Base-by-base conservation (phyloP, 2,329 filamentous ascomycete genomes). In the Penicillium hesseltinei region DNA sequence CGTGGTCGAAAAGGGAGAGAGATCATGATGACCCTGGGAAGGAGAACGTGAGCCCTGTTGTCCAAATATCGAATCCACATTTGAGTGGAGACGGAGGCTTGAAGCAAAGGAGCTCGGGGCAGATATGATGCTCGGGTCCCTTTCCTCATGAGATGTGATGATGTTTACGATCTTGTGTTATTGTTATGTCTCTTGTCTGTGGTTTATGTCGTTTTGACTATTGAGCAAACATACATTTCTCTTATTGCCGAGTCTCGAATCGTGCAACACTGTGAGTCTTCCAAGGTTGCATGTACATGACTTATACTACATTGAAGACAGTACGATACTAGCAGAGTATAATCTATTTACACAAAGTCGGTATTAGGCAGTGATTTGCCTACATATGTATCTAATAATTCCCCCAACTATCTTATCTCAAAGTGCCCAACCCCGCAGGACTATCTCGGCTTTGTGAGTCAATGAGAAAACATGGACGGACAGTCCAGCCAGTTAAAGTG, bases 31-130 rank as follows among this genome's bases (percentile, higher is more conserved):
- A 45, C 13, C 23, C 29, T n/a, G 29, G 29, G 27, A 64, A 61
- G 47, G 62, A 60, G 53, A 58, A 62, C 35, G 39, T 57, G 44
- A 51, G 53, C 31, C 57, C 59, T 35, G 40, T 35, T 48, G 36
- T 35, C 11, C 45, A 54, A 35, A 42, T 17, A n/a, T 23, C 29
- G 29, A 39, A 42, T 25, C 43, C 49, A 7, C 51, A 54, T 57
- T 39, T 54, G 38, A 53, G 46, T 25, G 50, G 38, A 11, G 57
- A 59, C 15, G 59, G 53, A 27, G 51, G 42, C 13, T 25, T 62
- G 36, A 67, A 67, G 49, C 52, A 51, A 19, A 59, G 64, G 38
- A 49, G 23, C 15, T 39, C 51, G 15, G 42, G 36, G 31, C 56
- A 59, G 38, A 39, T 50, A 25, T 67, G 59, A 63, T 23, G 19